phyloP scores from a whole-genome alignment of 352 stramenopile species.

The Thalassiosira gravida region DNA sequence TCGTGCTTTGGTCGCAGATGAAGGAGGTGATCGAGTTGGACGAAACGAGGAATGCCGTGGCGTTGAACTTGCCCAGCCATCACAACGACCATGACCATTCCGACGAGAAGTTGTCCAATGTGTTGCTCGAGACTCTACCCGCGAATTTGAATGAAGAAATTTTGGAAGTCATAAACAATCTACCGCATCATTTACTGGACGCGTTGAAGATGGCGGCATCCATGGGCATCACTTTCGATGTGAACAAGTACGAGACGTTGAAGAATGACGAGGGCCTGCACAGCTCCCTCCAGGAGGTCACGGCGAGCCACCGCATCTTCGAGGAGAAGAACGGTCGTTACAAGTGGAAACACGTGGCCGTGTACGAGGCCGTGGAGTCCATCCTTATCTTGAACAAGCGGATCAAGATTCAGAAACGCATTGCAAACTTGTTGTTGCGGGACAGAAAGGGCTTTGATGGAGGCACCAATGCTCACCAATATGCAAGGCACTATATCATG shows the following conservation, averaged over 20 bases:
- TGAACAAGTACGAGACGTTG: conserved; percentile 25
- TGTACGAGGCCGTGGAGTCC: conserved; percentile 46
- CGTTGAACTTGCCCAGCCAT: conserved; percentile 23
- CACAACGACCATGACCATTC: not conserved
- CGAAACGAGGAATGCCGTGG: conserved; percentile 34
- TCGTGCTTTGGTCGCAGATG: conserved; percentile 45
- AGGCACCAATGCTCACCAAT: conserved; percentile 8
- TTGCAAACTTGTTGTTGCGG: conserved; percentile 30
- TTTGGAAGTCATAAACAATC: conserved; percentile 47
- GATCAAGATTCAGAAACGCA: conserved; percentile 48
- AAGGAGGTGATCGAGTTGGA: conserved; percentile 52
- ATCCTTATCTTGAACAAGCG: conserved; percentile 52
- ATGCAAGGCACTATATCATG: conserved; percentile 39
- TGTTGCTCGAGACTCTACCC: conserved; percentile 25
- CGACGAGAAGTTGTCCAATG: too few relatives aligned
- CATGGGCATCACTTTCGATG: conserved; percentile 46
- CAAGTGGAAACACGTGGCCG: conserved; percentile 47
- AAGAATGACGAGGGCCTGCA: conserved; percentile 31
- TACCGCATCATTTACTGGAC: conserved; percentile 42
- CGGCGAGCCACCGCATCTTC: conserved; percentile 37
- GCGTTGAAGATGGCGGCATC: conserved; percentile 51
- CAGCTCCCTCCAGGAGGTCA: conserved; percentile 22
- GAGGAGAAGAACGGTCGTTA: conserved; percentile 26
- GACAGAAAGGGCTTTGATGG: too few relatives aligned
- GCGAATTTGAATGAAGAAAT: conserved; percentile 42